Conservation (phyloP, 1,284 basidiomycete genomes). For the Leccinum idahoense region DNA sequence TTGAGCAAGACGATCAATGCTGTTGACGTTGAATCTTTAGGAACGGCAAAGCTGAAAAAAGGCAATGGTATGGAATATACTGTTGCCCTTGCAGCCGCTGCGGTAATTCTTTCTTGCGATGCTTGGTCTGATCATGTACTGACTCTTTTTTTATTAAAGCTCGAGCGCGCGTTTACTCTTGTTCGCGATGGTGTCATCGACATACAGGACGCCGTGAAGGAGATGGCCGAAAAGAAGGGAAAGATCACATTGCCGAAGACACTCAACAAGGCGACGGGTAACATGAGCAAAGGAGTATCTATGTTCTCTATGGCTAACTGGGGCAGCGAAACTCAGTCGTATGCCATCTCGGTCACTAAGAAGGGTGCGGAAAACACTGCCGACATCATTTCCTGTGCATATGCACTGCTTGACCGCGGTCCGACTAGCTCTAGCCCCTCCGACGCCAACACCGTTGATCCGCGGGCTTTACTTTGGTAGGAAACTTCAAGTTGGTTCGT, state of each 20-base stretch:
- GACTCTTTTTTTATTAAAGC: too few relatives aligned
- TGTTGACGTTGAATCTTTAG: too few relatives aligned
- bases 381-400: conserved; percentile 1
- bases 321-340: conserved; percentile 1
- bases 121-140: too few relatives aligned
- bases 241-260: conserved; percentile 13
- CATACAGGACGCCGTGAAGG: conserved; percentile 5
- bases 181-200: conserved; percentile 8
- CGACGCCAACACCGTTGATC: not conserved
- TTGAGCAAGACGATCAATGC: too few relatives aligned
- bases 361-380: conserved; percentile 2
- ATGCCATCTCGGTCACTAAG: not conserved
- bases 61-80: too few relatives aligned
- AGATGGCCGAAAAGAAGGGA: conserved; percentile 7
- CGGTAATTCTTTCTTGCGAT: too few relatives aligned
- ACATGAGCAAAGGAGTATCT: conserved; percentile 4
- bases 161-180: conserved; percentile 6
- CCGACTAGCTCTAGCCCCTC: not conserved
- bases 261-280: conserved; percentile 11
- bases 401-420: not conserved
- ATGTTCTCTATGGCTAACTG: conserved; percentile 10
- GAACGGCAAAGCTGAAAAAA: too few relatives aligned
- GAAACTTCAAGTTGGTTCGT: too few relatives aligned
- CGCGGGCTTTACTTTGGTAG: conserved; percentile 4
- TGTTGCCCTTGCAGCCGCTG: too few relatives aligned